phyloP scores from a whole-genome alignment of 2,329 filamentous ascomycete species.

The Chaetomiaceae sp. region DNA sequence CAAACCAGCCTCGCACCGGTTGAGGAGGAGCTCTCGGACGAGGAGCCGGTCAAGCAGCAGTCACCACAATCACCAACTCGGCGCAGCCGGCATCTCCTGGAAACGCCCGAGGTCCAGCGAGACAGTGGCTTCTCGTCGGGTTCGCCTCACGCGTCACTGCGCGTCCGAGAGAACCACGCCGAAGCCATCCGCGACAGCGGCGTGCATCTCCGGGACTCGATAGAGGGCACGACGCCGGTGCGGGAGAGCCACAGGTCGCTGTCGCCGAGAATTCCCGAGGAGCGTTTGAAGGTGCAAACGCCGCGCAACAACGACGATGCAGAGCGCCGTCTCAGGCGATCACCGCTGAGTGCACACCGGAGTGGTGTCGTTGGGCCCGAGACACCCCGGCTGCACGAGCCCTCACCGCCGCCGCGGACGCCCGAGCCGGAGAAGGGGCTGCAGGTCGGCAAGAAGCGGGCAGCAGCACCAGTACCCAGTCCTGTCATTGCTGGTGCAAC shows the following conservation, averaged over 20 bases:
- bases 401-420: conserved; percentile 34
- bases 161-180: conserved; percentile 30
- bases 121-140: conserved; percentile 48
- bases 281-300: conserved; percentile 8
- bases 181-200: conserved; percentile 50
- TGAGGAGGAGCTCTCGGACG: conserved; percentile 45
- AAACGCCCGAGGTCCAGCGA: conserved; percentile 38
- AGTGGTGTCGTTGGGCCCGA: conserved; percentile 14
- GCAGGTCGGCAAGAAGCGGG: conserved; percentile 23
- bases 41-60: conserved; percentile 32
- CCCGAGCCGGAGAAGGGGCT: conserved; percentile 46
- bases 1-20: conserved; percentile 48
- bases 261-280: conserved; percentile 15
- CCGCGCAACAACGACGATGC: conserved; percentile 6
- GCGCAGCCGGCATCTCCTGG: conserved; percentile 18
- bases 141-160: conserved; percentile 40
- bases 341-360: conserved; percentile 15
- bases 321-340: conserved; percentile 14
- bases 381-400: conserved; percentile 38
- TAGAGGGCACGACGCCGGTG: conserved; percentile 28
- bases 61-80: conserved; percentile 20
- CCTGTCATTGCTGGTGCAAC: conserved; percentile 16
- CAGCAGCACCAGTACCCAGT: conserved; percentile 27
- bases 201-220: conserved; percentile 49
- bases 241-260: conserved; percentile 13